Evolutionary conservation across 176 grass and related monocot genomes (phyloP), one percentile per base, ranked within the genome.

Genomic region (Dactylis glomerata): DNA sequence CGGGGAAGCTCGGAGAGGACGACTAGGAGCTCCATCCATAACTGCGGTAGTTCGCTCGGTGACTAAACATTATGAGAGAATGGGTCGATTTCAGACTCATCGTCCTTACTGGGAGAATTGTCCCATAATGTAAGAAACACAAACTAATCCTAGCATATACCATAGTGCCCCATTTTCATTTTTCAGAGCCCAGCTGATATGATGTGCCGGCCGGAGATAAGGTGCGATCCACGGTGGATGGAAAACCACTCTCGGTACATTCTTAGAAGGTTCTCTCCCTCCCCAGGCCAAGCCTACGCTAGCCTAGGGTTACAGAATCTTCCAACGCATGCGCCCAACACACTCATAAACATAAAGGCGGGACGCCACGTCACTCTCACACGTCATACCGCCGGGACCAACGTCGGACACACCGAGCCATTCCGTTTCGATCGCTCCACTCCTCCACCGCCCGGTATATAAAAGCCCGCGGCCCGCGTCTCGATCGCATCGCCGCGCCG

Each of bases 261-360:
- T 47, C 70, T 49, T 73, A 73, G 70, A 73, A 73, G 70, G 70
- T 73, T 73, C 70, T 20, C 31, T 36, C 55, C 51, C 50, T 23
- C 58, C 4, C 24, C 41, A 30, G 47, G 7, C 24, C 4, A 19
- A 22, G 69, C 1, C 69, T 47, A 47, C n/a, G 41, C 24, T 73
- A 44, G n/a, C 6, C 69, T 30, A 30, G 42, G 70, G 42, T 73
- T 73, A 19, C 42, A 73, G 70, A 73, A 73, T 49, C 26, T 49
- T 73, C 14, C 2, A 16, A 49, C 42, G 70, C 70, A 73, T 73
- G 70, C 70, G 42, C 70, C 70, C 42, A 20, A 73, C 70, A 73
- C 69, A 73, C 68, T 44, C 69, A 46, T 42, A 73, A 41, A 49
- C 70, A 73, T 28, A 73, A 73, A 73, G 42, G 15, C 15, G 3